Conservation (phyloP, 2,329 filamentous ascomycete species). For the Pseudohalonectria lignicola region DNA sequence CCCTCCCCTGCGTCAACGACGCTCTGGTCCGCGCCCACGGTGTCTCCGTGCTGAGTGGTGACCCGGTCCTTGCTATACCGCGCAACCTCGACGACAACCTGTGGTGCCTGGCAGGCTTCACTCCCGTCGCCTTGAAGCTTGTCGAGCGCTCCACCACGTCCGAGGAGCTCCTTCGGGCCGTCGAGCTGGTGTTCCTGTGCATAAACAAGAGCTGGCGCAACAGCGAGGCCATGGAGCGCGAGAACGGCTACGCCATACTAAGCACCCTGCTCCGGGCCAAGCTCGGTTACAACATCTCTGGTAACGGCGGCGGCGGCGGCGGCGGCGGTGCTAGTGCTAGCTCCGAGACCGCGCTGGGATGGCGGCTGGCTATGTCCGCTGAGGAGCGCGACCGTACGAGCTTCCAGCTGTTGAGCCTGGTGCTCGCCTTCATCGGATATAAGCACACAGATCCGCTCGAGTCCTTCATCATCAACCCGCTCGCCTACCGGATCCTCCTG, state of each 20-base stretch:
- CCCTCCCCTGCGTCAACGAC: constrained; percentile 78
- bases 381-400: constrained; percentile 44
- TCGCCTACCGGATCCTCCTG: constrained; percentile 84
- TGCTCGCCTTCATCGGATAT: constrained; percentile 84
- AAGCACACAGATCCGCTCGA: constrained; percentile 67
- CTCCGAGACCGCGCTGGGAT: constrained; percentile 17
- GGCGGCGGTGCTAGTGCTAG: constrained; percentile 13
- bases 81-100: constrained; percentile 83
- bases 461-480: constrained; percentile 89
- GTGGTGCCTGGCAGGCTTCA: constrained; percentile 88
- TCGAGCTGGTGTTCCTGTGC: constrained; percentile 75
- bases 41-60: constrained; percentile 70
- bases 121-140: constrained; percentile 73
- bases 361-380: constrained; percentile 32
- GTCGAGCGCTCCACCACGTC: constrained; percentile 64
- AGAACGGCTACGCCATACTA: constrained; percentile 85
- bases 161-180: constrained; percentile 62
- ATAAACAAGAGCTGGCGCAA: constrained; percentile 92
- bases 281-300: constrained; percentile 43
- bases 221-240: constrained; percentile 94
- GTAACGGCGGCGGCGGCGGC: constrained; percentile 13
- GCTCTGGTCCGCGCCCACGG: constrained; percentile 74
- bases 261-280: constrained; percentile 77
- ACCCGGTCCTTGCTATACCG: constrained; percentile 70
- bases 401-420: constrained; percentile 59